phyloP scores from a whole-genome alignment of 148 eudicot species.

The Vaccinium corymbosum region DNA sequence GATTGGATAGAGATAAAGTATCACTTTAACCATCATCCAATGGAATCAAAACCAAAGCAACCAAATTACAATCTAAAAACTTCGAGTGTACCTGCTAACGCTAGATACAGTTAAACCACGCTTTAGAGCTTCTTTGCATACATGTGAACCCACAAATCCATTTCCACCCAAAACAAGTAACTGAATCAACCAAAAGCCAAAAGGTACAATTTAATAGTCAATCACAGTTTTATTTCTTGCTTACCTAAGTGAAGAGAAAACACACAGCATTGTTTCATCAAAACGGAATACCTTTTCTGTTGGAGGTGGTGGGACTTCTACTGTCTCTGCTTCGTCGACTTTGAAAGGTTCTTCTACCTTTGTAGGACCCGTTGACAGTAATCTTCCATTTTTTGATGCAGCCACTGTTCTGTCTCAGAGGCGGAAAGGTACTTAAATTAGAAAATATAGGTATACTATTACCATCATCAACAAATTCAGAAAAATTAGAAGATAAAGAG shows the following conservation, averaged over 20 bases:
- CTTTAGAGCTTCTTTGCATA: slow-evolving; percentile 55
- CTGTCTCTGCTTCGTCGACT: slow-evolving; percentile 68
- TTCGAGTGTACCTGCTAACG: slow-evolving; percentile 46
- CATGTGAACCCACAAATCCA: slow-evolving; percentile 68
- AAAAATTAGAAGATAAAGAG: background rate
- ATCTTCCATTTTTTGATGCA: slow-evolving; percentile 38
- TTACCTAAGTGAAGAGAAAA: background rate
- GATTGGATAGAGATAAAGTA: background rate
- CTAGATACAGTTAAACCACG: slow-evolving; percentile 56
- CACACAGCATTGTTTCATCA: background rate
- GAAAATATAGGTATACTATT: background rate
- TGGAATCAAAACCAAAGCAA: background rate
- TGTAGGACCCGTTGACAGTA: slow-evolving; percentile 40
- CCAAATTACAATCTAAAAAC: background rate
- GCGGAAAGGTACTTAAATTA: slow-evolving; percentile 16
- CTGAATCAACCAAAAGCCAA: slow-evolving; percentile 31
- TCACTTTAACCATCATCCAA: background rate
- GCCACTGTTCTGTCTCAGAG: slow-evolving; percentile 27
- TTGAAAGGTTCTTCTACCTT: slow-evolving; percentile 33
- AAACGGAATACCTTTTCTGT: slow-evolving; percentile 44
- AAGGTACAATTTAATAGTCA: slow-evolving; percentile 9
- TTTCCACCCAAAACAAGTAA: slow-evolving; percentile 64
- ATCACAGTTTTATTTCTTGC: background rate
- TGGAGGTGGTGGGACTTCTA: slow-evolving; percentile 48
- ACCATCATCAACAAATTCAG: background rate